Evolutionary conservation across 2,329 filamentous ascomycete species (phyloP), one percentile per base, ranked within the genome.

Genomic region (Pseudocercospora eumusae): DNA sequence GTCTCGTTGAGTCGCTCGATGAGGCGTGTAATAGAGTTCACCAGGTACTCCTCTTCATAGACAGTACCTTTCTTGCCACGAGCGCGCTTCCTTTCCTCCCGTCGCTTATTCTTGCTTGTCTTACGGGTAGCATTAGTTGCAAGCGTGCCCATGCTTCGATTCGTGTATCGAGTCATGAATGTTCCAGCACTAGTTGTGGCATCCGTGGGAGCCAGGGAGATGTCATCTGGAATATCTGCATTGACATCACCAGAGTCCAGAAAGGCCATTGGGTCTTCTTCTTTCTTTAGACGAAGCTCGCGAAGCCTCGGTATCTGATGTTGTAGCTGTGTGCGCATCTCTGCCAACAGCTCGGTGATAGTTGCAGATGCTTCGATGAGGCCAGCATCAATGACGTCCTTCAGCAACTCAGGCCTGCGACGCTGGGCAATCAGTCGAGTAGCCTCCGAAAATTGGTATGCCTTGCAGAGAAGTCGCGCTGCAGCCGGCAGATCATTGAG

Each of bases 31-130:
- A 98, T 87, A 68, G 89, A 93, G 75, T 93, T 95, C 62, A 96
- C 88, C 4, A 99, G 84, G 75, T 99, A 99, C 76, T 98, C 95
- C 74, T 98, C 93, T 76, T 99, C 95, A 76, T 99, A 99, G 4
- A 99, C 91, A 15, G 91, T 96, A 10, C 95, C 95, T 81, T 98
- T 98, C 75, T 96, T 93, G 23, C 95, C 95, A 7, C 92, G 83
- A 0, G 95, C 95, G 15, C 93, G 87, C 83, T 99, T 99, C 75
- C 96, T 87, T 81, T 99, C 95, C 77, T 99, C 95, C 20, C 92
- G 84, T 23, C 89, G 83, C 57, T 92, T 87, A 73, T 96, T 97
- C 81, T 95, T 96, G 73, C 86, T 90, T 44, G 92, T 96, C 62
- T 89, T 89, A 11, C 92, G 84, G 55, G 87, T 90, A 2, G 89